These are phyloP conservation scores for Lizonia empirigonia DNA, from an alignment of 2,329 filamentous ascomycete species.

Conservation along the genomic window DNA sequence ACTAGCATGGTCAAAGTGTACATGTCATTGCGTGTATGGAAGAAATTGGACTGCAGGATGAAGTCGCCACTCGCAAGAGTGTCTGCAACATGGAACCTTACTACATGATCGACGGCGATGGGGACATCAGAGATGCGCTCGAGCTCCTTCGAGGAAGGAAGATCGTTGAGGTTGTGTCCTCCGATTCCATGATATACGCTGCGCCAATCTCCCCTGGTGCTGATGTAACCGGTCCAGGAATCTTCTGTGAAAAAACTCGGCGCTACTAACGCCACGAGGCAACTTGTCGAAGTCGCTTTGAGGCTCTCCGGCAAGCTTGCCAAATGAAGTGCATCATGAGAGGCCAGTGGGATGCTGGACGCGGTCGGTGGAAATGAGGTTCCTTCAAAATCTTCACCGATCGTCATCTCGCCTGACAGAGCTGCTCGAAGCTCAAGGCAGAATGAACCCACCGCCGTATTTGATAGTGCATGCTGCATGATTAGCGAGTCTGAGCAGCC, in stretches of 20 bases:
- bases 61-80: constrained; percentile 8
- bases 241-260: constrained; percentile 8
- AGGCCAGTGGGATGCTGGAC: constrained; percentile 6
- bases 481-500: constrained; percentile 3
- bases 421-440: constrained; percentile 12
- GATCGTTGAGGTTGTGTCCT: constrained; percentile 7
- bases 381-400: constrained; percentile 16
- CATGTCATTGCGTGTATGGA: constrained; percentile 13
- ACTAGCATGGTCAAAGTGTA: constrained; percentile 11
- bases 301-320: background rate
- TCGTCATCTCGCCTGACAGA: constrained; percentile 11
- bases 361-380: constrained; percentile 10
- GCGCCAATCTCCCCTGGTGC: constrained; percentile 16
- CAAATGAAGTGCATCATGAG: background rate
- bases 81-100: constrained; percentile 8
- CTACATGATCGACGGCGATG: constrained; percentile 2
- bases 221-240: constrained; percentile 18
- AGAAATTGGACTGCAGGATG: constrained; percentile 14
- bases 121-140: background rate
- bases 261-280: background rate
- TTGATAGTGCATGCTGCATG: constrained; percentile 15
- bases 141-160: background rate
- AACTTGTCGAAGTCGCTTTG: background rate
- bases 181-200: constrained; percentile 18
- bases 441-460: constrained; percentile 15